Percentiles rank a stretch among this genome's conserved stretches.
phyloP scores from a whole-genome alignment of 1,139 yeast genomes.

The Kurtzmaniella quercitrusa region DNA sequence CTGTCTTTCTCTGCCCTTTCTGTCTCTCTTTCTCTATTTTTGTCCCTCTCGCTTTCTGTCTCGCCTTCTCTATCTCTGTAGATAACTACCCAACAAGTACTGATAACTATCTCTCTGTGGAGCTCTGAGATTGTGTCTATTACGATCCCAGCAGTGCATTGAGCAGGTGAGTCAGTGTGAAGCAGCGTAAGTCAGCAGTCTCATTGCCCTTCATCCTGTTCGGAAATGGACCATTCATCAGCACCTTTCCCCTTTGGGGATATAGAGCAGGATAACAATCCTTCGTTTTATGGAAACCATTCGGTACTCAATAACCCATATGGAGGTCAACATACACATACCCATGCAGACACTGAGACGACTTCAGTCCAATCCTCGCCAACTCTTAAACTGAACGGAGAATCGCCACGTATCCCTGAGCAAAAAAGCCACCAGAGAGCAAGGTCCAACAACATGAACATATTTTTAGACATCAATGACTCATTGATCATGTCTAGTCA shows the following conservation, averaged over 20 bases:
- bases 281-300: constrained; percentile 38
- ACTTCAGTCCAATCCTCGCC: too few relatives aligned
- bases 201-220: too few relatives aligned
- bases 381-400: too few relatives aligned
- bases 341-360: neutral
- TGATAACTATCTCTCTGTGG: neutral
- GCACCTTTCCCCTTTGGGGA: constrained; percentile 22
- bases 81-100: constrained; percentile 1
- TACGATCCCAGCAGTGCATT: neutral
- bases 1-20: too few relatives aligned
- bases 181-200: neutral
- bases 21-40: too few relatives aligned
- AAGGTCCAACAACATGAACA: neutral
- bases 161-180: neutral
- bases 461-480: constrained; percentile 22
- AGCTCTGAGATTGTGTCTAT: neutral
- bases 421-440: neutral
- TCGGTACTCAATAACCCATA: constrained; percentile 27
- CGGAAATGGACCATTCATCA: constrained; percentile 5
- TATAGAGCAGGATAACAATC: constrained; percentile 48
- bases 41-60: neutral
- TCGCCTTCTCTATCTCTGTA: neutral
- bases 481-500: constrained; percentile 38
- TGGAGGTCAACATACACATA: constrained; percentile 11
- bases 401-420: too few relatives aligned